Conservation (phyloP, 176 grass and related monocot species). For the Oryza brachyantha region DNA sequence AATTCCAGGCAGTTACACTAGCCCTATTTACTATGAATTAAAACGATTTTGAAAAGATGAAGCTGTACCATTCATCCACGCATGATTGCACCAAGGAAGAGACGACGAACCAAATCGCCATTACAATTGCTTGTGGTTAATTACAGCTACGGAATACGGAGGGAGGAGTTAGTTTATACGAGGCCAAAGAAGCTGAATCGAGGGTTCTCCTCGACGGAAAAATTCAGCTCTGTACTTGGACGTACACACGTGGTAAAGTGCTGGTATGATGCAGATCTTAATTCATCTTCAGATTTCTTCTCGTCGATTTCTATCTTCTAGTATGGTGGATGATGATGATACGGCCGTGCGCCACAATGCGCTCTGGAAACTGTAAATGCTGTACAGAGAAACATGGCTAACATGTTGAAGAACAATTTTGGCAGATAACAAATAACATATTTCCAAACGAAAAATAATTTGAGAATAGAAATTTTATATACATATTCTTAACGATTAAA, state of each 20-base stretch:
- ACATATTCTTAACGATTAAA: too few relatives aligned
- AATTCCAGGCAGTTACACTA: neutral
- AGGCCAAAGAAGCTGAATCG: neutral
- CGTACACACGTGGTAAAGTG: neutral
- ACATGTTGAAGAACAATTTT: neutral
- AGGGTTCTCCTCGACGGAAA: neutral
- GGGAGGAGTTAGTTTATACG: neutral
- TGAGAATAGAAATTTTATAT: too few relatives aligned
- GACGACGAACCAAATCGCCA: neutral
- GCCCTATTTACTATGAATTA: neutral
- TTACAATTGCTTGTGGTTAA: neutral
- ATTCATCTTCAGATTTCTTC: neutral
- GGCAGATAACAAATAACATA: neutral
- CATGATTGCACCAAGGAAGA: neutral
- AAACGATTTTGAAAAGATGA: neutral
- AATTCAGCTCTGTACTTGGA: neutral
- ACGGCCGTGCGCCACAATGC: neutral
- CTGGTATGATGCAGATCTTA: neutral
- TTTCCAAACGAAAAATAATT: too few relatives aligned
- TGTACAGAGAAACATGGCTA: neutral
- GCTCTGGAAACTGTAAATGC: neutral
- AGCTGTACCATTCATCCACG: neutral
- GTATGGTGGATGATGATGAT: neutral
- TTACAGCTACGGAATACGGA: neutral
- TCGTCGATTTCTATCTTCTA: neutral